These are phyloP conservation scores for Termitomyces sp. DNA, from an alignment of 768 basidiomycete genomes.

Conservation along the genomic window DNA sequence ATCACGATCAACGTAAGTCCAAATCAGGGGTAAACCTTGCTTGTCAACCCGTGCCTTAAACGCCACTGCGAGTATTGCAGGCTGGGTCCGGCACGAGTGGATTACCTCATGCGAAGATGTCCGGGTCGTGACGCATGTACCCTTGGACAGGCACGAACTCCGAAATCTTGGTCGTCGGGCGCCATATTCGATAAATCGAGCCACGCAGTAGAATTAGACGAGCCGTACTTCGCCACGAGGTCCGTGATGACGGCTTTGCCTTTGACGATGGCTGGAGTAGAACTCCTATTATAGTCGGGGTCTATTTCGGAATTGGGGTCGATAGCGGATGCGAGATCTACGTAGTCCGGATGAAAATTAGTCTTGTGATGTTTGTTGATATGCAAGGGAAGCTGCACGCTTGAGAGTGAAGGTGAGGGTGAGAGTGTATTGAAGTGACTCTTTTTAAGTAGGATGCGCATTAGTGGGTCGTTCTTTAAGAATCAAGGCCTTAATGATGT, in stretches of 20 bases:
- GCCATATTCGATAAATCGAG: slow-evolving; percentile 54
- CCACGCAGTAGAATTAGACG: slow-evolving; percentile 67
- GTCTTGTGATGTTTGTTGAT: background rate
- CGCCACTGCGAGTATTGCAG: slow-evolving; percentile 31
- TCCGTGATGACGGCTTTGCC: background rate
- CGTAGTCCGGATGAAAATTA: background rate
- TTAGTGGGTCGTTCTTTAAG: background rate
- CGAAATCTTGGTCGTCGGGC: slow-evolving; percentile 29
- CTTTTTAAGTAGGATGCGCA: background rate
- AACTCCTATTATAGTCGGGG: background rate
- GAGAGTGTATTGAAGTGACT: background rate
- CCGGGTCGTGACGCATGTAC: slow-evolving; percentile 46
- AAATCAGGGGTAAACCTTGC: slow-evolving; percentile 48
- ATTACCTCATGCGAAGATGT: slow-evolving; percentile 60
- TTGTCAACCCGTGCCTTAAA: slow-evolving; percentile 41
- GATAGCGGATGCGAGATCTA: background rate
- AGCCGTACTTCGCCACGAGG: slow-evolving; percentile 48
- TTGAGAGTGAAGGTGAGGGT: background rate
- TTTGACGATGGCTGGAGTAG: background rate
- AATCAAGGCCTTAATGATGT: background rate
- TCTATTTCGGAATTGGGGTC: background rate
- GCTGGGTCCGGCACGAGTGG: slow-evolving; percentile 45
- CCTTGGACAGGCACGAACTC: slow-evolving; percentile 50
- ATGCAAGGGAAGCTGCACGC: background rate
- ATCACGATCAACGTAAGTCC: slow-evolving; percentile 51